Percentiles rank a stretch among this genome's conserved stretches.
phyloP scores from a whole-genome alignment of 768 basidiomycete species.

The Psilocybe tampanensis region DNA sequence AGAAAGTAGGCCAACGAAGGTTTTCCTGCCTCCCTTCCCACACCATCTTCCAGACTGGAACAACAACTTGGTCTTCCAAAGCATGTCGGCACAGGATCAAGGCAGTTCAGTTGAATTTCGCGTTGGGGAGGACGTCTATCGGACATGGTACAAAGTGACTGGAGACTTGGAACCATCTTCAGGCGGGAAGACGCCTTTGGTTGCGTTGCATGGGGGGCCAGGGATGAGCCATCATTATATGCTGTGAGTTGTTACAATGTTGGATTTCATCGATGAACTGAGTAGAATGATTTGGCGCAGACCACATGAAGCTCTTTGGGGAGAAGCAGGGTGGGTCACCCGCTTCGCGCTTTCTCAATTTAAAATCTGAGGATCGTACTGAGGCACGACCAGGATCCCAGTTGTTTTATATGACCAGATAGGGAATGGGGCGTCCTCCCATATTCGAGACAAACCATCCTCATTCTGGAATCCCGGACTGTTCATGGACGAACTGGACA shows the following conservation, averaged over 20 bases:
- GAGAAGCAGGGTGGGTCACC: background rate
- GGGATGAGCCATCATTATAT: conserved; percentile 25
- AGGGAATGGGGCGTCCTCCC: conserved; percentile 51
- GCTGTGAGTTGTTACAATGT: background rate
- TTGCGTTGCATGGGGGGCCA: conserved; percentile 53
- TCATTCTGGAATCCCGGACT: conserved; percentile 50
- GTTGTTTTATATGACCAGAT: conserved; percentile 56
- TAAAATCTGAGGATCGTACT: background rate
- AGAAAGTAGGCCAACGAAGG: too few relatives aligned
- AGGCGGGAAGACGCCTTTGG: conserved; percentile 29
- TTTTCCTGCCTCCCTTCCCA: too few relatives aligned
- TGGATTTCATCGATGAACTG: background rate
- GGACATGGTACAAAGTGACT: conserved; percentile 46
- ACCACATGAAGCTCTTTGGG: background rate
- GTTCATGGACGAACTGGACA: conserved; percentile 48
- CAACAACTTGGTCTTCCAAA: background rate
- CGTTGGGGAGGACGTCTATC: conserved; percentile 23
- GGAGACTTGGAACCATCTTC: conserved; percentile 35
- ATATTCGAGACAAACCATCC: conserved; percentile 37
- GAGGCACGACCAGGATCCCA: conserved; percentile 22
- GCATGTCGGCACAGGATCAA: background rate
- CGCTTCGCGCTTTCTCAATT: too few relatives aligned
- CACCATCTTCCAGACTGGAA: background rate
- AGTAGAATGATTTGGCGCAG: background rate
- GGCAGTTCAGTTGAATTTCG: conserved; percentile 1